Evolutionary conservation across 1,284 basidiomycete species (phyloP).

Genomic region (Naganishia sp.): DNA sequence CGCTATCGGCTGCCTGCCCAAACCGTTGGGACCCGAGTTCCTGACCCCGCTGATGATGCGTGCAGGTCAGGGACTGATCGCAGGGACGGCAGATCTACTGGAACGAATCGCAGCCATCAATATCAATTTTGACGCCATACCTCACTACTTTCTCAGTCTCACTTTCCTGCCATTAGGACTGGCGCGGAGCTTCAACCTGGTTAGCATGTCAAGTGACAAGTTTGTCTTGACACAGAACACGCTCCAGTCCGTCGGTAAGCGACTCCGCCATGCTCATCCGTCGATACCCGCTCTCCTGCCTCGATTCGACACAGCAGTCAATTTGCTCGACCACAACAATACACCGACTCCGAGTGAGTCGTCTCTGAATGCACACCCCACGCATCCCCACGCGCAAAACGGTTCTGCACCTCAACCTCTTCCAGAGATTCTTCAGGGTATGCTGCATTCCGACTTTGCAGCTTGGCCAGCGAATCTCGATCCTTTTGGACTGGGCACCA

Average conservation of each 20-base stretch:
- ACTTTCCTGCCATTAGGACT: constrained; percentile 22
- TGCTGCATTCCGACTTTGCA: constrained; percentile 22
- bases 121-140: constrained; percentile 19
- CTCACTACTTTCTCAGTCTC: constrained; percentile 13
- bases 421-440: constrained; percentile 15
- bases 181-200: constrained; percentile 13
- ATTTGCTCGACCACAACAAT: background rate
- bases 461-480: constrained; percentile 18
- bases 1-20: constrained; percentile 5
- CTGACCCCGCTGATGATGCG: background rate
- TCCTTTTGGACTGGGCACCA: constrained; percentile 18
- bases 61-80: constrained; percentile 7
- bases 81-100: constrained; percentile 13
- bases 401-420: constrained; percentile 8
- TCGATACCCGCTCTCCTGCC: constrained; percentile 9
- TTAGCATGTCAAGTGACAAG: constrained; percentile 1
- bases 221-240: constrained; percentile 5
- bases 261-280: background rate
- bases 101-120: constrained; percentile 16
- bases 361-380: background rate
- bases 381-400: background rate
- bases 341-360: constrained; percentile 5
- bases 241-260: constrained; percentile 12
- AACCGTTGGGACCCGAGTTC: constrained; percentile 5
- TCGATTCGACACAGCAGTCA: constrained; percentile 21